These are phyloP conservation scores for Cladosporium sp. DNA, from an alignment of 2,329 filamentous ascomycete species.

Conservation along the genomic window DNA sequence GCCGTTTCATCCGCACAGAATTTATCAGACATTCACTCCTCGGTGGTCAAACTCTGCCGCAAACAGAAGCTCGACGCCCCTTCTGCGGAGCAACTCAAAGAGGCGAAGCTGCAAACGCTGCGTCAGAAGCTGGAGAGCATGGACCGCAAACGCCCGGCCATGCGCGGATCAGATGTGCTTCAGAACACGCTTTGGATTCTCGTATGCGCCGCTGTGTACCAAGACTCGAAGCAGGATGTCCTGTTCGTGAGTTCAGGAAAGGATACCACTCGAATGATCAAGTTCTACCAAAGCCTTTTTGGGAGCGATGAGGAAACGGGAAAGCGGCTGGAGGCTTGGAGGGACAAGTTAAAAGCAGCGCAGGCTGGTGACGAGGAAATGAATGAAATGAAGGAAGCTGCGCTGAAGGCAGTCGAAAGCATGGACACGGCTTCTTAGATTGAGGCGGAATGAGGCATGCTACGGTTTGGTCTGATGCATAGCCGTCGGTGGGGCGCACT, in stretches of 20 bases:
- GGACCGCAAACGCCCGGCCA: constrained; percentile 17
- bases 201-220: not conserved
- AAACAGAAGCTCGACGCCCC: constrained; percentile 25
- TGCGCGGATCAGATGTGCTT: constrained; percentile 26
- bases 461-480: too few relatives aligned
- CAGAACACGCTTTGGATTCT: constrained; percentile 30
- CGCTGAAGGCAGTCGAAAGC: constrained; percentile 14
- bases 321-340: constrained; percentile 23
- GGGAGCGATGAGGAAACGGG: constrained; percentile 20
- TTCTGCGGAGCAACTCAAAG: constrained; percentile 11
- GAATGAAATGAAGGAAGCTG: constrained; percentile 24
- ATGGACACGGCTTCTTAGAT: not conserved
- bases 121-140: constrained; percentile 20
- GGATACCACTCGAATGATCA: constrained; percentile 32
- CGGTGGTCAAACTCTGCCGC: constrained; percentile 20
- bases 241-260: constrained; percentile 31
- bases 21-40: constrained; percentile 20
- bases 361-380: constrained; percentile 20
- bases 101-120: constrained; percentile 18
- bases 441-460: not conserved
- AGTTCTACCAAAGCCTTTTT: constrained; percentile 6
- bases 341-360: constrained; percentile 25
- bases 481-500: not conserved
- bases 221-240: constrained; percentile 14
- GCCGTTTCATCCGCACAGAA: constrained; percentile 18